Base-by-base conservation (phyloP, 1,284 basidiomycete genomes). In the Ganoderma leucocontextum region DNA sequence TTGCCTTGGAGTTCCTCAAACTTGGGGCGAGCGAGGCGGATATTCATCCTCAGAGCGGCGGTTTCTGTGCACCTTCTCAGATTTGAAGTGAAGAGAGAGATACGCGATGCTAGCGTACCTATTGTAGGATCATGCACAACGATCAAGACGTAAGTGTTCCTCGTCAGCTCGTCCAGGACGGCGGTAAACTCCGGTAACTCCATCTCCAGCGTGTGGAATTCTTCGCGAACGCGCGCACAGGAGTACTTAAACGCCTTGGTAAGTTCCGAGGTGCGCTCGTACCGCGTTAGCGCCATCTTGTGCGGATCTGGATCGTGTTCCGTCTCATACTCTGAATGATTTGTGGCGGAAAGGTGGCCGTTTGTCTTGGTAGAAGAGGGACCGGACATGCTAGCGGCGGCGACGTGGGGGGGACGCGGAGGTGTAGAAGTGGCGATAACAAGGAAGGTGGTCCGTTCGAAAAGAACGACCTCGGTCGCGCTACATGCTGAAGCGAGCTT, bases 401-500 rank as follows among this genome's bases (percentile, higher is more conserved):
- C 63, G 10, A 71, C 53, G 36, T 64, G 53, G 73, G 78, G 62
- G 6, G 72, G 39, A 12, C 72, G 69, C 3, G 74, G 69, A 17
- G 82, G 79, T 4, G 85, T 82, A 35, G 90, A 92, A 9, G 91
- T 92, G 5, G 95, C 95, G 72, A 99, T 96, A 73, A 99, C 96
- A 61, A 99, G 91, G 83, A 99, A 99, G 19, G 98, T 99, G 3
- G 96, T 97, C 63, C 94, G 91, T 80, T 99, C 98, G 75, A 99
- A 99, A 33, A 99, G 88, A 69, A 99, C 92, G 62, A 97, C 95
- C 80, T 99, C 98, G 1, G 92, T 92, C 2, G 97, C 96, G 68
- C 89, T 92, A 77, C 95, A 96, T 1, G 95, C 91, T 59, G 90
- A 86, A 13, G 96, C 93, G 68, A 99, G 91, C 60, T 91, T 93